Percentiles rank a stretch among this genome's conserved stretches.
phyloP scores from a whole-genome alignment of 2,329 filamentous ascomycete genomes.

The Xylariaceae sp. region DNA sequence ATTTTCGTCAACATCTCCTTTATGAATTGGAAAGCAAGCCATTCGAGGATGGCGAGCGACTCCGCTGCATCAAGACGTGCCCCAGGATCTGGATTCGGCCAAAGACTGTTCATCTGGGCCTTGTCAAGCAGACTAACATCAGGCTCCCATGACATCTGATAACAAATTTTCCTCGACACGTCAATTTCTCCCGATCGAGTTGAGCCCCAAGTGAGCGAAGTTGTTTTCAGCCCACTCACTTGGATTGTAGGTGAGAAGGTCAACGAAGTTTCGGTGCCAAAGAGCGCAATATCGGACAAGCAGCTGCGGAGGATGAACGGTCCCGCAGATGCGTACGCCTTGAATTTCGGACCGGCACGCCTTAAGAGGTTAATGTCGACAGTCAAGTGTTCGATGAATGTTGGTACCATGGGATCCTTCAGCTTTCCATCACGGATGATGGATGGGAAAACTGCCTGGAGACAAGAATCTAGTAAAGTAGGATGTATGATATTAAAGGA shows the following conservation, averaged over 20 bases:
- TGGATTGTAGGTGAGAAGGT: neutral
- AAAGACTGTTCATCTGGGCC: neutral
- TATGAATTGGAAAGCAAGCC: conserved; percentile 8
- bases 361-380: neutral
- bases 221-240: conserved; percentile 5
- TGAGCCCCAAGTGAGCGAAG: conserved; percentile 3
- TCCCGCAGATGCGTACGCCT: neutral
- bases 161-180: conserved; percentile 2
- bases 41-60: conserved; percentile 5
- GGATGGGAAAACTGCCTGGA: conserved; percentile 2
- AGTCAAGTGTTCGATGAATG: conserved; percentile 3
- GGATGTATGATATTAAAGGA: conserved; percentile 6
- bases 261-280: neutral
- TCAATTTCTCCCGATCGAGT: neutral
- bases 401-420: conserved; percentile 4
- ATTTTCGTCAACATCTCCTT: neutral
- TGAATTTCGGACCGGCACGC: conserved; percentile 1
- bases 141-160: neutral
- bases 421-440: neutral
- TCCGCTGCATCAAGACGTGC: neutral
- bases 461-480: conserved; percentile 1
- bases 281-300: conserved; percentile 3
- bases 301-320: conserved; percentile 1
- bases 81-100: neutral
- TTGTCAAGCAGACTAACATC: conserved; percentile 2